These are phyloP conservation scores for Fusarium mexicanum DNA, from an alignment of 2,329 filamentous ascomycete species.

Conservation along the genomic window DNA sequence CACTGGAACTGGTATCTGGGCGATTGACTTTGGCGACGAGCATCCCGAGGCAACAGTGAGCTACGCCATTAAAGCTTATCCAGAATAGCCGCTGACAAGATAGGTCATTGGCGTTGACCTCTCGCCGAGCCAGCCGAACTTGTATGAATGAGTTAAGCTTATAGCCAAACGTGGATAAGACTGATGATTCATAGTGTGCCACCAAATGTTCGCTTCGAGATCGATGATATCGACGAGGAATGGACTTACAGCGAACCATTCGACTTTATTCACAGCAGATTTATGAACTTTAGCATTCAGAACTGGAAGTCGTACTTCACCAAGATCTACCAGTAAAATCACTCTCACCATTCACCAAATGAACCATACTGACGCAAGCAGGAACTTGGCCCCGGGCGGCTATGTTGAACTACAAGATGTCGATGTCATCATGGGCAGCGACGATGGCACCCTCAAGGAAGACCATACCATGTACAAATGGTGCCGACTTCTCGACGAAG, in stretches of 20 bases:
- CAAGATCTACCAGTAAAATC: slow-evolving; percentile 10
- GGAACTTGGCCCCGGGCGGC: slow-evolving; percentile 25
- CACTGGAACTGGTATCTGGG: slow-evolving; percentile 20
- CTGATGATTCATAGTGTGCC: slow-evolving; percentile 4
- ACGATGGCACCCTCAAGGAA: slow-evolving; percentile 27
- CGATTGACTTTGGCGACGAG: slow-evolving; percentile 17
- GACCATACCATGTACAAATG: slow-evolving; percentile 38
- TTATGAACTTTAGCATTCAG: slow-evolving; percentile 27
- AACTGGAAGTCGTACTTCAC: slow-evolving; percentile 7
- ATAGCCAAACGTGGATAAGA: accelerated
- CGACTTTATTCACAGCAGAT: slow-evolving; percentile 20
- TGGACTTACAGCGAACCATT: slow-evolving; percentile 12
- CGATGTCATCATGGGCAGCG: slow-evolving; percentile 24
- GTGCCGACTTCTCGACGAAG: slow-evolving; percentile 42
- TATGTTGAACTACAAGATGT: slow-evolving; percentile 37
- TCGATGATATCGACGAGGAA: slow-evolving; percentile 23
- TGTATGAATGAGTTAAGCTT: neutral
- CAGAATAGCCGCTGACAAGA: neutral
- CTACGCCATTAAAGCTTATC: too few species aligned
- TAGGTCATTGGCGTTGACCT: slow-evolving; percentile 21
- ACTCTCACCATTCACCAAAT: accelerated
- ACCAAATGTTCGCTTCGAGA: slow-evolving; percentile 8
- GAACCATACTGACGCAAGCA: neutral
- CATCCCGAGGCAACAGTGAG: slow-evolving; percentile 2
- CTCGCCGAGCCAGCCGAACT: slow-evolving; percentile 8